Evolutionary conservation across 768 basidiomycete genomes (phyloP).

Genomic region (Boletus sp.): DNA sequence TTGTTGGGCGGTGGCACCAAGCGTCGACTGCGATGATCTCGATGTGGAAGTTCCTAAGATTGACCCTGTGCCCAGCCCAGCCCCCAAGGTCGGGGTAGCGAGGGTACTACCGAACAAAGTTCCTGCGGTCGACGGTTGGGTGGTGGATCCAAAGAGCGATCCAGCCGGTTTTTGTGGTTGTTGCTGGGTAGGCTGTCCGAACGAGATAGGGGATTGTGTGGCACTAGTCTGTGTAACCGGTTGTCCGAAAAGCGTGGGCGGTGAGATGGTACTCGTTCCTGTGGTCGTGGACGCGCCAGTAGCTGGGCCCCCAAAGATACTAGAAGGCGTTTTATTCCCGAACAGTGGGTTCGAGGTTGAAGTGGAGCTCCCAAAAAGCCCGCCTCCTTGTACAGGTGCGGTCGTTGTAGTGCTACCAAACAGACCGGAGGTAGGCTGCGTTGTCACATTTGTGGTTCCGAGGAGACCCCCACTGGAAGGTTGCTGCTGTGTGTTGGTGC

Average conservation of each 20-base stretch:
- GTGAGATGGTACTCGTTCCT: slow-evolving; percentile 11
- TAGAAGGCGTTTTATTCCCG: slow-evolving; percentile 32
- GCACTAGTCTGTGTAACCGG: slow-evolving; percentile 13
- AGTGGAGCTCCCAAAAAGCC: slow-evolving; percentile 27
- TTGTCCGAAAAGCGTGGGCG: slow-evolving; percentile 34
- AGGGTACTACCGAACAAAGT: slow-evolving; percentile 37
- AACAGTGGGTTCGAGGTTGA: slow-evolving; percentile 34
- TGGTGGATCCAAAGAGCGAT: slow-evolving; percentile 32
- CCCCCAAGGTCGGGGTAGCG: slow-evolving; percentile 32
- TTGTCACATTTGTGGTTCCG: slow-evolving; percentile 17
- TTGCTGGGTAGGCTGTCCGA: slow-evolving; percentile 24
- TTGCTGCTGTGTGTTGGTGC: slow-evolving; percentile 18
- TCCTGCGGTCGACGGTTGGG: slow-evolving; percentile 25
- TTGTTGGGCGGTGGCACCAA: slow-evolving; percentile 41
- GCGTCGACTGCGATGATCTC: slow-evolving; percentile 34
- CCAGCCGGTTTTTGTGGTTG: slow-evolving; percentile 21
- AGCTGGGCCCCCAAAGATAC: slow-evolving; percentile 29
- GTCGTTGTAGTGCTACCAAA: slow-evolving; percentile 27
- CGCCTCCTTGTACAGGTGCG: slow-evolving; percentile 16
- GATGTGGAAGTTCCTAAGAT: slow-evolving; percentile 30
- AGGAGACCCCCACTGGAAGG: slow-evolving; percentile 24
- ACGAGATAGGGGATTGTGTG: slow-evolving; percentile 16
- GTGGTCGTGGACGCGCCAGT: slow-evolving; percentile 11
- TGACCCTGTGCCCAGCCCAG: slow-evolving; percentile 20
- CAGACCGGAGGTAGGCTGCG: slow-evolving; percentile 20